A percentile compares a stretch with the other conserved stretches of the same genome.
These are phyloP conservation scores for Deakozyma indianensis DNA, from an alignment of 805 yeast species.

Conservation along the genomic window DNA sequence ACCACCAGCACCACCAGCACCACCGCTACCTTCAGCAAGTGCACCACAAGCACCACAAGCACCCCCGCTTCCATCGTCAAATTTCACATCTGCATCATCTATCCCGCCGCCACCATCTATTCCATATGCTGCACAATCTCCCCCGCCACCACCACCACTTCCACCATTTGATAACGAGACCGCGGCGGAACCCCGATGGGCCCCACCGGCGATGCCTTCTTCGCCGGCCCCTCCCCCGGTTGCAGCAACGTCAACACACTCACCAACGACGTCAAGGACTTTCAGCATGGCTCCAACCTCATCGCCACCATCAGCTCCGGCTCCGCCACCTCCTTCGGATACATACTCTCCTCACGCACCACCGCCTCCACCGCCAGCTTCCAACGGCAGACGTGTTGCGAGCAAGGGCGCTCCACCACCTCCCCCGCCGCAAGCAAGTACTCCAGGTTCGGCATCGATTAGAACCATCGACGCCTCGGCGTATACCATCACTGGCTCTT, in stretches of 20 bases:
- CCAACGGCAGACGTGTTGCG: conserved; percentile 4
- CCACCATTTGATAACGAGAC: conserved; percentile 8
- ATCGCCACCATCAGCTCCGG: conserved; percentile 5
- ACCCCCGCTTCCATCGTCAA: conserved; percentile 12
- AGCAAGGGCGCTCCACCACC: conserved; percentile 14
- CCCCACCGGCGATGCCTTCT: conserved; percentile 17
- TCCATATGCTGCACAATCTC: conserved; percentile 11
- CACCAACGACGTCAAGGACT: conserved; percentile 11
- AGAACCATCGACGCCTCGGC: conserved; percentile 52
- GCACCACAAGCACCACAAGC: conserved; percentile 15
- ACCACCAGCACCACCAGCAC: conserved; percentile 12
- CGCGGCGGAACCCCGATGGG: conserved; percentile 9
- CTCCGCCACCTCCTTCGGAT: conserved; percentile 5
- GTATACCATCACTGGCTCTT: conserved; percentile 34
- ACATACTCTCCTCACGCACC: conserved; percentile 6
- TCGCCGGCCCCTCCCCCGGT: conserved; percentile 22
- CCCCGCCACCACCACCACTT: conserved; percentile 15
- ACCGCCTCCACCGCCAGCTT: conserved; percentile 11
- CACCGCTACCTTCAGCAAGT: conserved; percentile 12
- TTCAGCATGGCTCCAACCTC: conserved; percentile 5
- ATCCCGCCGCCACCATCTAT: conserved; percentile 5
- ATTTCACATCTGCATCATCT: conserved; percentile 7
- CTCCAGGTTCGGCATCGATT: conserved; percentile 24
- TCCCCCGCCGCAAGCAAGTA: conserved; percentile 18
- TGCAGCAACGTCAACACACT: conserved; percentile 14